Percentiles rank a stretch among this genome's conserved stretches.
phyloP scores from a whole-genome alignment of 139 green algal genomes.

The Chara braunii region DNA sequence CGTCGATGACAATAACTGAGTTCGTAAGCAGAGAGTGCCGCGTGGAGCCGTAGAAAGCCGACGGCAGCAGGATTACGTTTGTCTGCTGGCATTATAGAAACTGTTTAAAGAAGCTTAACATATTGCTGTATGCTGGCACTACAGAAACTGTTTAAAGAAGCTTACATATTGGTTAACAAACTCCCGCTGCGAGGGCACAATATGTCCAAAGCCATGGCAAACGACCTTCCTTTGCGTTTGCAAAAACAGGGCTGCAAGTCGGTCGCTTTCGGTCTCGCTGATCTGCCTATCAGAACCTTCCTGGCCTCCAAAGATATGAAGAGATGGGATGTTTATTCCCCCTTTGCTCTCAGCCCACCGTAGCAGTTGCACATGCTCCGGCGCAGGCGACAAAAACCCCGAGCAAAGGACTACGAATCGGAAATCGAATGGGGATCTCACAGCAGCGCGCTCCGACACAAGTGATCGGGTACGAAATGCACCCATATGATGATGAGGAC shows the following conservation, averaged over 20 bases:
- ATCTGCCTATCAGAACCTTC: slow-evolving; percentile 12
- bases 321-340: not conserved
- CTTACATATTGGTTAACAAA: not conserved
- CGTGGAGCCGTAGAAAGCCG: too few species aligned
- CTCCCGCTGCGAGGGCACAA: not conserved
- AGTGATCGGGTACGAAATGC: too few species aligned
- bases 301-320: slow-evolving; percentile 17
- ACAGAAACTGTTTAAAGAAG: slow-evolving; percentile 7
- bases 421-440: not conserved
- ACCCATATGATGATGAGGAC: too few species aligned
- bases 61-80: too few species aligned
- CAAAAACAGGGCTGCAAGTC: not conserved
- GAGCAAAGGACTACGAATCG: slow-evolving; percentile 30
- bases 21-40: too few species aligned
- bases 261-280: not conserved
- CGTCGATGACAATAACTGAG: too few species aligned
- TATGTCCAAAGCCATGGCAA: slow-evolving; percentile 9
- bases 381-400: slow-evolving; percentile 19
- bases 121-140: too few species aligned
- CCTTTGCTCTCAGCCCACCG: not conserved
- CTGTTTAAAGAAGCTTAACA: not conserved
- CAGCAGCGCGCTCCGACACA: too few species aligned
- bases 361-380: not conserved
- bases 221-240: not conserved
- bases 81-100: too few species aligned